A percentile compares a stretch with the other conserved stretches of the same genome.
Conservation (phyloP, 768 basidiomycete species). For the Calocybe indica region DNA sequence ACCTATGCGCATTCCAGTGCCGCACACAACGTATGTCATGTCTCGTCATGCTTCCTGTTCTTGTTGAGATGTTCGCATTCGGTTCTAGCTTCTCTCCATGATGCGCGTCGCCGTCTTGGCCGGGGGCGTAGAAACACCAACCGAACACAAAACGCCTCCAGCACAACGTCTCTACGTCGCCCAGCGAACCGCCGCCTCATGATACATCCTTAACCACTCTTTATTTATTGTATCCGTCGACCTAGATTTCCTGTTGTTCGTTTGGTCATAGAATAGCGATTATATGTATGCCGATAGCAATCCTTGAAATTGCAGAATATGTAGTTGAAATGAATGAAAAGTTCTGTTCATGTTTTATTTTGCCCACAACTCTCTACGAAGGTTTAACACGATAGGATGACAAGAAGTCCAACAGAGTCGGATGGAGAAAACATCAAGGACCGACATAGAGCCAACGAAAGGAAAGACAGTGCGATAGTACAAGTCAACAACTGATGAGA, state of each 20-base stretch:
- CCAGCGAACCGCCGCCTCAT: slow-evolving; percentile 11
- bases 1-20: slow-evolving; percentile 80
- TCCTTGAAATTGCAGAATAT: too few relatives aligned
- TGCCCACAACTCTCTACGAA: too few relatives aligned
- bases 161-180: slow-evolving; percentile 37
- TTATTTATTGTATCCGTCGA: neutral
- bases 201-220: neutral
- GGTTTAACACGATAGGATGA: too few relatives aligned
- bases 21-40: slow-evolving; percentile 60
- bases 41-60: neutral
- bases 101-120: slow-evolving; percentile 67
- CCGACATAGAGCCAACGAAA: neutral
- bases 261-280: too few relatives aligned
- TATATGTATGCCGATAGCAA: too few relatives aligned
- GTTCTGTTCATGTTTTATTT: too few relatives aligned
- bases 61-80: slow-evolving; percentile 1
- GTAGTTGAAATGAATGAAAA: too few relatives aligned
- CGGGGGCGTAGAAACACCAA: slow-evolving; percentile 54
- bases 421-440: too few relatives aligned
- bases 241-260: neutral
- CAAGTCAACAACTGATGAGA: neutral
- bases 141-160: slow-evolving; percentile 39
- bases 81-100: slow-evolving; percentile 57
- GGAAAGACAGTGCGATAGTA: slow-evolving; percentile 1
- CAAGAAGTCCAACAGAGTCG: too few relatives aligned